phyloP scores from a whole-genome alignment of 2,329 filamentous ascomycete genomes.

The Hypoxylon sp. region DNA sequence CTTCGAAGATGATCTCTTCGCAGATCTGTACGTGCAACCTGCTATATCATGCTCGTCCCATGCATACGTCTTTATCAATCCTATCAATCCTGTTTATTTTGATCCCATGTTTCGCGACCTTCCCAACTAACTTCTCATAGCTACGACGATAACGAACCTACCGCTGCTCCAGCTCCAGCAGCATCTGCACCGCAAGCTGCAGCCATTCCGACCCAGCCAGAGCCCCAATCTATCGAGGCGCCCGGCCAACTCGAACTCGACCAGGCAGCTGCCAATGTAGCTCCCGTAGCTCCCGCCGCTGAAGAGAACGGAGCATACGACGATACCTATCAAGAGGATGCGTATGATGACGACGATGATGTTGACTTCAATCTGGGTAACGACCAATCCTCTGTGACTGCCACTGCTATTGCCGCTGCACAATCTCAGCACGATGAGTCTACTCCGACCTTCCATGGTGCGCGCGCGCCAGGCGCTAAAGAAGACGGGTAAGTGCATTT shows the following conservation, averaged over 20 bases:
- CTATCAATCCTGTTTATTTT: neutral
- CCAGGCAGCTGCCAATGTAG: constrained; percentile 43
- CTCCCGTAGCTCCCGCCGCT: constrained; percentile 40
- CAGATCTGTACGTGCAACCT: constrained; percentile 77
- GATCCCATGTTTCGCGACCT: constrained; percentile 2
- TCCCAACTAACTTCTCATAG: constrained; percentile 48
- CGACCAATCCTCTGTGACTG: constrained; percentile 34
- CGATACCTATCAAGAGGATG: constrained; percentile 54
- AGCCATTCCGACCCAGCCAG: constrained; percentile 36
- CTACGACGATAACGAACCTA: constrained; percentile 72
- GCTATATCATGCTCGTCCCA: neutral
- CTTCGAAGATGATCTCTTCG: constrained; percentile 93
- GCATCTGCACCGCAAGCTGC: constrained; percentile 37
- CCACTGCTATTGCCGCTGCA: constrained; percentile 38
- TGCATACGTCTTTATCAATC: neutral
- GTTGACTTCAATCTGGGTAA: constrained; percentile 67
- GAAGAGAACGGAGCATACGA: constrained; percentile 46
- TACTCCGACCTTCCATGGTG: constrained; percentile 42
- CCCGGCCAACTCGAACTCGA: constrained; percentile 45
- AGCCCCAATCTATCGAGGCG: constrained; percentile 42
- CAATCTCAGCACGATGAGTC: constrained; percentile 48
- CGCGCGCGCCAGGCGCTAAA: constrained; percentile 75
- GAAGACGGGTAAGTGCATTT: constrained; percentile 84
- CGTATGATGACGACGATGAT: constrained; percentile 63
- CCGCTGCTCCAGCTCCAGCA: constrained; percentile 49